Conservation (phyloP, 2,329 filamentous ascomycete species). For the Alternaria solani region DNA sequence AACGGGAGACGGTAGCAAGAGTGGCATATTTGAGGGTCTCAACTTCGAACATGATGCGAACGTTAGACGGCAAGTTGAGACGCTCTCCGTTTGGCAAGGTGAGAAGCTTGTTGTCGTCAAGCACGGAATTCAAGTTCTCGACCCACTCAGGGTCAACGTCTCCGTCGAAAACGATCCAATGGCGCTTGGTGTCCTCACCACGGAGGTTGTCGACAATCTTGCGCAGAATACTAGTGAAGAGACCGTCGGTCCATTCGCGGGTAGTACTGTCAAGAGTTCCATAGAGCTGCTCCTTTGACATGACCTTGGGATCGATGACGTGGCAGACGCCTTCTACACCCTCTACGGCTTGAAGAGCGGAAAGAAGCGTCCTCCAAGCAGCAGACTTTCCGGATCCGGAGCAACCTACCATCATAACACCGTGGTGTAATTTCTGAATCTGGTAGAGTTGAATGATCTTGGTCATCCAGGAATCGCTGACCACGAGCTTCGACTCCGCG, state of each 20-base stretch:
- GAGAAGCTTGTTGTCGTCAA: conserved; percentile 98
- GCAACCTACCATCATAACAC: conserved; percentile 99
- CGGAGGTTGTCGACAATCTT: conserved; percentile 99
- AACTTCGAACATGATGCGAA: conserved; percentile 99
- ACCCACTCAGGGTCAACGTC: conserved; percentile 99
- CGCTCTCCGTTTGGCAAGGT: conserved; percentile 98
- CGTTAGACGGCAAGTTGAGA: conserved; percentile 90
- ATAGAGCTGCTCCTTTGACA: conserved; percentile 98
- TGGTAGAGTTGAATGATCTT: conserved; percentile 97
- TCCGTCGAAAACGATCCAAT: conserved; percentile 99
- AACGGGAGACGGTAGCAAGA: conserved; percentile 97
- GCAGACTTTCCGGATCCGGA: conserved; percentile 97
- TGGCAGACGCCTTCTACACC: conserved; percentile 93
- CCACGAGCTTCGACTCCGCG: conserved; percentile 82
- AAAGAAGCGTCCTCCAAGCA: conserved; percentile 90
- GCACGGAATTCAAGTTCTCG: conserved; percentile 98
- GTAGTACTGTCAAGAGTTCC: conserved; percentile 96
- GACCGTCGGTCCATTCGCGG: conserved; percentile 96
- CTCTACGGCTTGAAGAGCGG: conserved; percentile 90
- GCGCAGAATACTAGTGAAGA: conserved; percentile 96
- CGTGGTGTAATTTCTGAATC: conserved; percentile 96
- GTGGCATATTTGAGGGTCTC: conserved; percentile 98
- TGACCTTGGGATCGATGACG: conserved; percentile 99
- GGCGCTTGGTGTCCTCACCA: conserved; percentile 93
- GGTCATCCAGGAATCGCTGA: conserved; percentile 95